A percentile compares a stretch with the other conserved stretches of the same genome.
phyloP scores from a whole-genome alignment of 495 filamentous ascomycete genomes.

The Parathielavia appendiculata region DNA sequence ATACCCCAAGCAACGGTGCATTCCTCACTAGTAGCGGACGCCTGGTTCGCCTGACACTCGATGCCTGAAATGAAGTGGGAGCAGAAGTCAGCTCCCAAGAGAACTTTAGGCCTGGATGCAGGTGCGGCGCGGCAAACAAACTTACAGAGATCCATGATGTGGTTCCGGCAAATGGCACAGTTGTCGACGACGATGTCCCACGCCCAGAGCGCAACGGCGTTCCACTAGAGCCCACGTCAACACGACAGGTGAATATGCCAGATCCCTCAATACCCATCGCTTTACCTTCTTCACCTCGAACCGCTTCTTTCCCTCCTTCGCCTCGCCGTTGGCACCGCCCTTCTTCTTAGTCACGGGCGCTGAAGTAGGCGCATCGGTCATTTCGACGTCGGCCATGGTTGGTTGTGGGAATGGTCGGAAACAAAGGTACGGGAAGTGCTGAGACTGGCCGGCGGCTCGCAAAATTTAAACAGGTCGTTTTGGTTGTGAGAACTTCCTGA shows the following conservation, averaged over 20 bases:
- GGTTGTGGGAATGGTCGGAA: too few species aligned
- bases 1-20: slow-evolving; percentile 99
- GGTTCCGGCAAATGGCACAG: slow-evolving; percentile 98
- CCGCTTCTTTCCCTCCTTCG: slow-evolving; percentile 75
- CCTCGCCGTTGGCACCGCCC: slow-evolving; percentile 46
- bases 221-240: slow-evolving; percentile 64
- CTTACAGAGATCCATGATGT: slow-evolving; percentile 98
- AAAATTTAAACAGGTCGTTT: too few species aligned
- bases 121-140: not conserved
- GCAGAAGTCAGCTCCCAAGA: not conserved
- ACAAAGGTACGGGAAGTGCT: too few species aligned
- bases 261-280: not conserved
- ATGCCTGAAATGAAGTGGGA: slow-evolving; percentile 57
- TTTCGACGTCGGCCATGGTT: slow-evolving; percentile 91
- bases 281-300: slow-evolving; percentile 98
- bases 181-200: slow-evolving; percentile 99
- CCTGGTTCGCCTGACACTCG: slow-evolving; percentile 99
- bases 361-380: slow-evolving; percentile 76
- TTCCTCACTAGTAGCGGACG: slow-evolving; percentile 93
- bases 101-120: too few species aligned
- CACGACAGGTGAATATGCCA: not conserved
- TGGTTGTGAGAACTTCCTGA: too few species aligned
- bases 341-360: slow-evolving; percentile 55
- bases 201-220: slow-evolving; percentile 97
- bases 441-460: too few species aligned